Evolutionary conservation across 2,329 filamentous ascomycete species (phyloP).

Genomic region (Golovinomyces cichoracearum): DNA sequence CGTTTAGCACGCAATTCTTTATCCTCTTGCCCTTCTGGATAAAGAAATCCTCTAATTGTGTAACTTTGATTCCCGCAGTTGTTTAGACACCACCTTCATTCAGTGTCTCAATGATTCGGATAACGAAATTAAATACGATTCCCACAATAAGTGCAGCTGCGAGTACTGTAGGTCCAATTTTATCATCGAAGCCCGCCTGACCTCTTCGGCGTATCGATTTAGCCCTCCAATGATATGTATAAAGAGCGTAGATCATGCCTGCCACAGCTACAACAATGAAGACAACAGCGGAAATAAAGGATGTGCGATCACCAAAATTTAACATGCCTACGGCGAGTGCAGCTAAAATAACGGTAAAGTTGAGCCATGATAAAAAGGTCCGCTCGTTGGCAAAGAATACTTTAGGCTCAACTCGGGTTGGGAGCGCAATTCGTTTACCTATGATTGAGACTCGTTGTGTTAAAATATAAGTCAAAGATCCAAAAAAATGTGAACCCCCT

Average conservation of each 20-base stretch:
- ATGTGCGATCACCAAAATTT: slow-evolving; percentile 87
- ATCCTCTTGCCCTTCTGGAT: no score
- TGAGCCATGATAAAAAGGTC: slow-evolving; percentile 97
- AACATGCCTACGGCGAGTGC: slow-evolving; percentile 89
- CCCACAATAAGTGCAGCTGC: slow-evolving; percentile 65
- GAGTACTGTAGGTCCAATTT: slow-evolving; percentile 75
- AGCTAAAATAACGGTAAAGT: slow-evolving; percentile 96
- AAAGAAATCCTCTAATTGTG: no score
- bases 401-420: slow-evolving; percentile 93
- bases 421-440: slow-evolving; percentile 97
- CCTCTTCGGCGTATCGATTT: slow-evolving; percentile 75
- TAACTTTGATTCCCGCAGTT: no score
- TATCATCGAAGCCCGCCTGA: slow-evolving; percentile 88
- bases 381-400: slow-evolving; percentile 99
- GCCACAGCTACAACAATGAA: slow-evolving; percentile 89
- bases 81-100: no score
- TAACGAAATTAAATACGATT: slow-evolving; percentile 85
- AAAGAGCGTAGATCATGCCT: slow-evolving; percentile 80
- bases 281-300: slow-evolving; percentile 76
- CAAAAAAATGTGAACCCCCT: background rate
- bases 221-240: slow-evolving; percentile 93
- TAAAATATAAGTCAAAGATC: background rate
- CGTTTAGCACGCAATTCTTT: no score
- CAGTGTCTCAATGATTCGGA: slow-evolving; percentile 30
- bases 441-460: slow-evolving; percentile 2